These are phyloP conservation scores for Ceratocystis albifundus DNA, from an alignment of 2,329 filamentous ascomycete genomes.

Conservation along the genomic window DNA sequence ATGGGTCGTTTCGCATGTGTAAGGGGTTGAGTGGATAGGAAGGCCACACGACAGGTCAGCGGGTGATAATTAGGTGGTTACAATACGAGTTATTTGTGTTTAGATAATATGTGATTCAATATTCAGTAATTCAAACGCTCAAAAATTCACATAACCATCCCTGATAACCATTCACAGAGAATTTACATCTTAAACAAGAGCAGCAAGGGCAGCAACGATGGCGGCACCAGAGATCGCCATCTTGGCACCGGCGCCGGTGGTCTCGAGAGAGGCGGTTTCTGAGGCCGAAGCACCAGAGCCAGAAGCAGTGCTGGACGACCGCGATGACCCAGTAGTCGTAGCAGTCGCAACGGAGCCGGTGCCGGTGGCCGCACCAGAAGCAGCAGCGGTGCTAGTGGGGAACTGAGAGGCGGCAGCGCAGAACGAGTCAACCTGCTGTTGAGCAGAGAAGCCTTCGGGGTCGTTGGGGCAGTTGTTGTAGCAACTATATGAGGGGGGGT, in stretches of 20 bases:
- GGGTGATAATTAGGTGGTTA: no score
- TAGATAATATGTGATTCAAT: conserved; percentile 5
- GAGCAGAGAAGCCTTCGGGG: conserved; percentile 29
- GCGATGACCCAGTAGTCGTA: conserved; percentile 25
- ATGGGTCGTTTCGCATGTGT: conserved; percentile 22
- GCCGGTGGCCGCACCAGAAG: conserved; percentile 25
- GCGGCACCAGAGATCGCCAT: conserved; percentile 31
- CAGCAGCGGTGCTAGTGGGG: conserved; percentile 29
- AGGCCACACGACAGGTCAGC: neutral
- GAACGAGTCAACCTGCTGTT: conserved; percentile 34
- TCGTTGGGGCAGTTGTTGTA: conserved; percentile 48
- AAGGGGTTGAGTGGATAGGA: neutral
- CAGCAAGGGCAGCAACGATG: conserved; percentile 32
- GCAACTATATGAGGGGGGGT: conserved; percentile 36
- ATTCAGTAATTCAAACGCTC: neutral
- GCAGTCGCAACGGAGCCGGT: conserved; percentile 23
- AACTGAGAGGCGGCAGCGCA: conserved; percentile 38
- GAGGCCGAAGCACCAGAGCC: conserved; percentile 24
- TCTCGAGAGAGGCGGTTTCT: conserved; percentile 27
- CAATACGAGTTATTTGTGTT: neutral
- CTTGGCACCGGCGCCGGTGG: conserved; percentile 29
- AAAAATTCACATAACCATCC: neutral
- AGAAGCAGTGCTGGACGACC: conserved; percentile 24
- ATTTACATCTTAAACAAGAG: conserved; percentile 29
- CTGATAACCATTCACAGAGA: neutral